Conservation (phyloP, 2,329 filamentous ascomycete genomes). For the Pseudocercospora crystallina region DNA sequence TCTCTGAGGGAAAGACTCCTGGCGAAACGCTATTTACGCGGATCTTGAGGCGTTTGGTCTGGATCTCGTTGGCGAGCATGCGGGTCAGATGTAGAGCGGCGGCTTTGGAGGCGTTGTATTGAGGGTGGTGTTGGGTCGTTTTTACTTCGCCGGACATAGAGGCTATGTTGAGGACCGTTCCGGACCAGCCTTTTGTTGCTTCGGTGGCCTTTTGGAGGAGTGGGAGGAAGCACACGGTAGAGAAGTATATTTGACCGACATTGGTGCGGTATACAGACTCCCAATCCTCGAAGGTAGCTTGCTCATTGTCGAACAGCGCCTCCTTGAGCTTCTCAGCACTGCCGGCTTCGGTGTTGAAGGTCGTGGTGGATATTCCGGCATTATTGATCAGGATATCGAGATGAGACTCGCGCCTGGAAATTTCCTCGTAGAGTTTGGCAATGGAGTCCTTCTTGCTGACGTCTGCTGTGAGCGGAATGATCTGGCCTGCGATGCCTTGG, state of each 20-base stretch:
- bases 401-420: slow-evolving; percentile 45
- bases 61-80: slow-evolving; percentile 55
- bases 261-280: slow-evolving; percentile 47
- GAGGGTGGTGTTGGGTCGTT: slow-evolving; percentile 49
- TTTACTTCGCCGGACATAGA: slow-evolving; percentile 48
- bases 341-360: slow-evolving; percentile 39
- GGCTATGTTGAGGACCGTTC: slow-evolving; percentile 48
- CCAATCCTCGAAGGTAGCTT: slow-evolving; percentile 46
- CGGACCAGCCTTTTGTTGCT: slow-evolving; percentile 43
- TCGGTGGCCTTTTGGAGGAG: slow-evolving; percentile 47
- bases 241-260: slow-evolving; percentile 50
- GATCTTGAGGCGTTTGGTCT: slow-evolving; percentile 54
- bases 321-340: slow-evolving; percentile 45
- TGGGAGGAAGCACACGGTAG: slow-evolving; percentile 48
- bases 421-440: slow-evolving; percentile 42
- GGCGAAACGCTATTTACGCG: slow-evolving; percentile 59
- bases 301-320: slow-evolving; percentile 46
- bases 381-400: slow-evolving; percentile 49
- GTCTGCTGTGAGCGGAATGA: slow-evolving; percentile 48
- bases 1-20: slow-evolving; percentile 57
- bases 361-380: slow-evolving; percentile 45
- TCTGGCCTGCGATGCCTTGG: slow-evolving; percentile 46
- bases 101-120: slow-evolving; percentile 47
- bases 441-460: slow-evolving; percentile 47
- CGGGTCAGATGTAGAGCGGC: slow-evolving; percentile 56